Evolutionary conservation across 805 yeast species (phyloP).

Genomic region (Yueomyces sinensis): DNA sequence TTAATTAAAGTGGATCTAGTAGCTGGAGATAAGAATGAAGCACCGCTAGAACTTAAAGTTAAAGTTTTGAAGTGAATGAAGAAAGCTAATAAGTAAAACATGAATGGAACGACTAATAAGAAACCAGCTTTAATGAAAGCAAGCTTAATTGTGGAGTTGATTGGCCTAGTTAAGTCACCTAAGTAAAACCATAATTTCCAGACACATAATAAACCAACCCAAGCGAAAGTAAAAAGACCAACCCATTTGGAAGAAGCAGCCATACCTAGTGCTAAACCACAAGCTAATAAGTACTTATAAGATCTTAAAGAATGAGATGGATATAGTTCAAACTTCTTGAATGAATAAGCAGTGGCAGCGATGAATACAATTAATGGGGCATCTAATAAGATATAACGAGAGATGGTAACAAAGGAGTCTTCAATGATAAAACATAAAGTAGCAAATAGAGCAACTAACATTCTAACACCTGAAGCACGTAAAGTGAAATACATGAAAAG

Average conservation of each 20-base stretch:
- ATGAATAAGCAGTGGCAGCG: slow-evolving; percentile 54
- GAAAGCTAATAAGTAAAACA: slow-evolving; percentile 48
- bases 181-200: slow-evolving; percentile 54
- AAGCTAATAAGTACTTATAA: slow-evolving; percentile 42
- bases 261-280: slow-evolving; percentile 56
- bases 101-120: slow-evolving; percentile 44
- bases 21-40: slow-evolving; percentile 58
- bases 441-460: slow-evolving; percentile 44
- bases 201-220: slow-evolving; percentile 53
- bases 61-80: slow-evolving; percentile 48
- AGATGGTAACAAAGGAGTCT: slow-evolving; percentile 53
- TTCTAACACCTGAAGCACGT: slow-evolving; percentile 63
- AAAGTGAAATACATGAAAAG: slow-evolving; percentile 52
- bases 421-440: slow-evolving; percentile 47
- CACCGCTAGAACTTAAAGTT: slow-evolving; percentile 51
- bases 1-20: slow-evolving; percentile 54
- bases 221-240: slow-evolving; percentile 62
- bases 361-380: slow-evolving; percentile 67
- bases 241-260: slow-evolving; percentile 73
- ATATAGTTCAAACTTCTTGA: slow-evolving; percentile 52
- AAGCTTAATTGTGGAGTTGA: slow-evolving; percentile 34
- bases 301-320: slow-evolving; percentile 45
- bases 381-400: slow-evolving; percentile 62
- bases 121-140: slow-evolving; percentile 36
- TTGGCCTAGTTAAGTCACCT: slow-evolving; percentile 51